Conservation (phyloP, 2,329 filamentous ascomycete species). For the Sordariomycetes sp. region DNA sequence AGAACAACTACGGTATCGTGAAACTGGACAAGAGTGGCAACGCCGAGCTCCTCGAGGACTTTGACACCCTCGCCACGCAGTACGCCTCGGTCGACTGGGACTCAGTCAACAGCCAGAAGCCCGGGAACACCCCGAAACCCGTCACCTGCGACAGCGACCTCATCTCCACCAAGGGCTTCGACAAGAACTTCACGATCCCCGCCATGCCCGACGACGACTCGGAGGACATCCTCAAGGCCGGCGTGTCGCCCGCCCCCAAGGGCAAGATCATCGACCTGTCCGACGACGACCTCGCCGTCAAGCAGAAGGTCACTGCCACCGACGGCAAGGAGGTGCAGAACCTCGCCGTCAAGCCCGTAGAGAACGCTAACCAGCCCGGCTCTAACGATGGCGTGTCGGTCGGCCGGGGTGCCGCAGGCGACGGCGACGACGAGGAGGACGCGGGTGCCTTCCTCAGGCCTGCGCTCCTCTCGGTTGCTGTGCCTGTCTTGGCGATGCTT, state of each 20-base stretch:
- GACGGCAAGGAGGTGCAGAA: slow-evolving; percentile 28
- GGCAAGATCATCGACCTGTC: slow-evolving; percentile 59
- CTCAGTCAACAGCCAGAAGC: slow-evolving; percentile 52
- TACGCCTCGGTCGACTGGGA: slow-evolving; percentile 65
- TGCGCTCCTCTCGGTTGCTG: slow-evolving; percentile 7
- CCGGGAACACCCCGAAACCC: slow-evolving; percentile 37
- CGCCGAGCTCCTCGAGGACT: slow-evolving; percentile 52
- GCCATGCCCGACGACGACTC: slow-evolving; percentile 51
- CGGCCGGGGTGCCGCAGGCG: background rate
- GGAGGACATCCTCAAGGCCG: slow-evolving; percentile 63
- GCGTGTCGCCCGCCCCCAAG: slow-evolving; percentile 52
- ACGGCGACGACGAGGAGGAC: slow-evolving; percentile 1
- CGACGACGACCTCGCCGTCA: slow-evolving; percentile 46
- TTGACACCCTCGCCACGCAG: slow-evolving; percentile 63
- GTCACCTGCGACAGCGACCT: slow-evolving; percentile 56
- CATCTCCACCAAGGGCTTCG: slow-evolving; percentile 60
- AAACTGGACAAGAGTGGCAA: slow-evolving; percentile 46
- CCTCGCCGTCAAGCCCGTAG: slow-evolving; percentile 35
- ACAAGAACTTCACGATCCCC: slow-evolving; percentile 70
- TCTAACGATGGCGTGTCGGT: slow-evolving; percentile 22
- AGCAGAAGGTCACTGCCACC: slow-evolving; percentile 26
- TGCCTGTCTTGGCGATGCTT: slow-evolving; percentile 8
- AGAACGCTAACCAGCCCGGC: slow-evolving; percentile 34
- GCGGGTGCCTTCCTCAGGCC: slow-evolving; percentile 7
- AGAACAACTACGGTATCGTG: slow-evolving; percentile 56